A percentile compares a stretch with the other conserved stretches of the same genome.
phyloP scores from a whole-genome alignment of 1,139 yeast genomes.

The Diutina neorugosa region DNA sequence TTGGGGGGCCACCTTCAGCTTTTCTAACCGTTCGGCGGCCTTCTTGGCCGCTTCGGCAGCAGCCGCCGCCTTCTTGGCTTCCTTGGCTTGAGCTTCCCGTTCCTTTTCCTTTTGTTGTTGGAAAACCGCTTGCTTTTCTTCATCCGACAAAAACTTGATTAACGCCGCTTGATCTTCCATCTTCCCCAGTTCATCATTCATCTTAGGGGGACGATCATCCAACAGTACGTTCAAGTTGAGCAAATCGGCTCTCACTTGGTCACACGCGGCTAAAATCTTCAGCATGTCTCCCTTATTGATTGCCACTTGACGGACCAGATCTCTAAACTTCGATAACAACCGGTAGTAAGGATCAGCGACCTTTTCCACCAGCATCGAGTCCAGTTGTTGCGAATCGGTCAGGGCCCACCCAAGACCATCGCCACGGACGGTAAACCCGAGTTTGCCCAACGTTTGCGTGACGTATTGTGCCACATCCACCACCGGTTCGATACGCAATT shows the following conservation, averaged over 20 bases:
- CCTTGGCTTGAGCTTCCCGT: slow-evolving; percentile 28
- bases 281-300: slow-evolving; percentile 46
- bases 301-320: slow-evolving; percentile 61
- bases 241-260: slow-evolving; percentile 39
- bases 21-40: slow-evolving; percentile 54
- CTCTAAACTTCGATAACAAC: slow-evolving; percentile 70
- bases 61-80: slow-evolving; percentile 26
- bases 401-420: slow-evolving; percentile 70
- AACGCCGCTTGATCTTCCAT: slow-evolving; percentile 47
- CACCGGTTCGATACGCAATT: slow-evolving; percentile 53
- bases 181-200: not conserved
- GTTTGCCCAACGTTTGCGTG: slow-evolving; percentile 51
- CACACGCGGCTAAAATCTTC: slow-evolving; percentile 41
- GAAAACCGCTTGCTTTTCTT: slow-evolving; percentile 57
- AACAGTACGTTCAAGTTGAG: slow-evolving; percentile 68
- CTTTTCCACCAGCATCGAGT: slow-evolving; percentile 44
- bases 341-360: slow-evolving; percentile 69
- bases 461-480: slow-evolving; percentile 55
- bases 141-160: slow-evolving; percentile 62
- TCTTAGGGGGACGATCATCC: slow-evolving; percentile 57
- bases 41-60: slow-evolving; percentile 38
- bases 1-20: slow-evolving; percentile 56
- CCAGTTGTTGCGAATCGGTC: slow-evolving; percentile 6
- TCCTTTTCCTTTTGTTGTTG: slow-evolving; percentile 52
- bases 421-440: slow-evolving; percentile 64